Evolutionary conservation across 805 yeast species (phyloP).

Genomic region (Zygoascus tannicola): DNA sequence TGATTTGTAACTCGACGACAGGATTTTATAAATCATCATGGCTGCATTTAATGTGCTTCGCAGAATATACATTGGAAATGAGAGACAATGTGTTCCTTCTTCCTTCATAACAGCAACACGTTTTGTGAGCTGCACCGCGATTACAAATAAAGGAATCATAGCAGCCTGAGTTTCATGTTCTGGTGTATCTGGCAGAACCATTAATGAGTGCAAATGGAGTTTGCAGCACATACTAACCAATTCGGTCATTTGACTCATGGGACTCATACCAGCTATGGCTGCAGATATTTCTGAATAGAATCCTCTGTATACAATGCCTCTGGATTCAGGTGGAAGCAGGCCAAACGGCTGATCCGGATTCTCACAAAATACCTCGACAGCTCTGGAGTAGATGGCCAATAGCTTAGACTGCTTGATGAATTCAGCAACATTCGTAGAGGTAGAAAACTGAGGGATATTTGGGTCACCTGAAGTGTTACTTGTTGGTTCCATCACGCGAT

Average conservation of each 20-base stretch:
- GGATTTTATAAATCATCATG: constrained; percentile 9
- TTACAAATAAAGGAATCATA: constrained; percentile 6
- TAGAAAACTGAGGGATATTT: background rate
- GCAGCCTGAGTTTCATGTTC: constrained; percentile 1
- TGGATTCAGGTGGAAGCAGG: constrained; percentile 5
- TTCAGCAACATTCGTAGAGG: background rate
- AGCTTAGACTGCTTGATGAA: constrained; percentile 4
- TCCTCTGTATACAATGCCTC: constrained; percentile 3
- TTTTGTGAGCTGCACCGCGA: constrained; percentile 2
- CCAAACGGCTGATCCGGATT: constrained; percentile 3
- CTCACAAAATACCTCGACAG: background rate
- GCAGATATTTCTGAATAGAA: constrained; percentile 4
- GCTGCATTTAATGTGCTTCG: background rate
- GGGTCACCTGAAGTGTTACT: background rate
- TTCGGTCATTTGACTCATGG: constrained; percentile 6
- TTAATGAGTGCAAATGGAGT: constrained; percentile 2
- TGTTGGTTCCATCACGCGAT: no score
- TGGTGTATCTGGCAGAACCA: constrained; percentile 7
- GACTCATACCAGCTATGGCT: background rate
- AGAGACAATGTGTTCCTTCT: constrained; percentile 1
- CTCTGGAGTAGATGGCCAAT: constrained; percentile 1
- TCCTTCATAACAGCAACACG: constrained; percentile 3
- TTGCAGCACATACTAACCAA: constrained; percentile 3
- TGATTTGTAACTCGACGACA: constrained; percentile 7
- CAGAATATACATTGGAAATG: background rate